phyloP scores from a whole-genome alignment of 306 rosid species.

The Vachellia pachyceras region DNA sequence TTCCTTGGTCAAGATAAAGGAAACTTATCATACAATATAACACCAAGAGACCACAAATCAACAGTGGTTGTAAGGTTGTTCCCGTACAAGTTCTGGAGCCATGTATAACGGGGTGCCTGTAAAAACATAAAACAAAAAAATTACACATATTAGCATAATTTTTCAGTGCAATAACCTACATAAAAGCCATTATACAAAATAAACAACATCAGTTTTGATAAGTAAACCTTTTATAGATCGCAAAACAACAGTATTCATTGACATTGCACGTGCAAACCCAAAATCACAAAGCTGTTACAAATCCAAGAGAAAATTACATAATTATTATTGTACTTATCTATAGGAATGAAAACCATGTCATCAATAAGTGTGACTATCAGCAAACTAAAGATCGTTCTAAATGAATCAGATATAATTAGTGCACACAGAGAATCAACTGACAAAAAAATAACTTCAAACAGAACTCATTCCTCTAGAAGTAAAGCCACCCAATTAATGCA shows the following conservation, averaged over 20 bases:
- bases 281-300: slow-evolving; percentile 91
- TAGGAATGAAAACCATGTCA: slow-evolving; percentile 23
- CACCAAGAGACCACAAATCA: slow-evolving; percentile 99
- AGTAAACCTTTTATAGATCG: slow-evolving; percentile 93
- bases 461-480: background rate
- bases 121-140: slow-evolving; percentile 17
- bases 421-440: background rate
- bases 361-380: background rate
- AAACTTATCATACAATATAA: slow-evolving; percentile 73
- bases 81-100: slow-evolving; percentile 99
- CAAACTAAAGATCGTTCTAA: background rate
- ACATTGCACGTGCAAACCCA: slow-evolving; percentile 99
- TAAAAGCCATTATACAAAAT: slow-evolving; percentile 24
- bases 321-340: background rate
- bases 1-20: slow-evolving; percentile 34
- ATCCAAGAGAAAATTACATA: slow-evolving; percentile 30
- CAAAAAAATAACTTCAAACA: background rate
- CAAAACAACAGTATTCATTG: slow-evolving; percentile 94
- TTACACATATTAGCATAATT: slow-evolving; percentile 9
- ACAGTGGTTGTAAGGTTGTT: slow-evolving; percentile 98
- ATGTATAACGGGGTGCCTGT: slow-evolving; percentile 95
- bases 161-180: slow-evolving; percentile 17
- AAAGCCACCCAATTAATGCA: slow-evolving; percentile 2
- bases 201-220: slow-evolving; percentile 23
- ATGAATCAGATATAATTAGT: background rate